Evolutionary conservation across 257 asterid species (phyloP).

Genomic region (Coffea eugenioides): DNA sequence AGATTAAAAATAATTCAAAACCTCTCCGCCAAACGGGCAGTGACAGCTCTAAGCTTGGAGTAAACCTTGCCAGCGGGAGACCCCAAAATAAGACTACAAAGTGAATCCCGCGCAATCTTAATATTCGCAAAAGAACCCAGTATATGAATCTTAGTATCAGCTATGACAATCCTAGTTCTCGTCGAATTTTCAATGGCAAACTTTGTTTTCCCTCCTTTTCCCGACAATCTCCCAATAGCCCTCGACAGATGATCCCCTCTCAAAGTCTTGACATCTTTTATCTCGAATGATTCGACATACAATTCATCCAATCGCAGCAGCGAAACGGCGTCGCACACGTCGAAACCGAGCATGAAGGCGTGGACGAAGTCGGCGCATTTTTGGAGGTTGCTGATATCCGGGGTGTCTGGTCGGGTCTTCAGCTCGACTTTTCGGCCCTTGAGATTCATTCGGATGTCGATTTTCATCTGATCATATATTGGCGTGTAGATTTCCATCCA

Average conservation of each 20-base stretch:
- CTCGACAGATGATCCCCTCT: slow-evolving; percentile 83
- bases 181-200: slow-evolving; percentile 86
- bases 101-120: slow-evolving; percentile 79
- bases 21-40: slow-evolving; percentile 76
- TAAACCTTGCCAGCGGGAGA: slow-evolving; percentile 93
- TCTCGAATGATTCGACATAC: slow-evolving; percentile 78
- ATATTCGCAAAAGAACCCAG: slow-evolving; percentile 77
- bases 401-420: slow-evolving; percentile 76
- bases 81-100: slow-evolving; percentile 82
- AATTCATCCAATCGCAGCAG: slow-evolving; percentile 81
- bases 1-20: slow-evolving; percentile 33
- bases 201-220: slow-evolving; percentile 89
- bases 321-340: slow-evolving; percentile 61
- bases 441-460: slow-evolving; percentile 86
- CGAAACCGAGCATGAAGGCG: slow-evolving; percentile 86
- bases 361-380: slow-evolving; percentile 91
- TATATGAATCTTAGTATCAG: slow-evolving; percentile 76
- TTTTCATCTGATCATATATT: slow-evolving; percentile 68
- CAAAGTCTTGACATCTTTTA: slow-evolving; percentile 83
- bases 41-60: slow-evolving; percentile 77
- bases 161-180: slow-evolving; percentile 77
- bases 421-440: slow-evolving; percentile 79
- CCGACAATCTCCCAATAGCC: slow-evolving; percentile 83
- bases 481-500: slow-evolving; percentile 84
- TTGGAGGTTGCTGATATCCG: slow-evolving; percentile 83